Base-by-base conservation (phyloP, 371 early-diverging fungal genomes). In the Entomophthora muscae region DNA sequence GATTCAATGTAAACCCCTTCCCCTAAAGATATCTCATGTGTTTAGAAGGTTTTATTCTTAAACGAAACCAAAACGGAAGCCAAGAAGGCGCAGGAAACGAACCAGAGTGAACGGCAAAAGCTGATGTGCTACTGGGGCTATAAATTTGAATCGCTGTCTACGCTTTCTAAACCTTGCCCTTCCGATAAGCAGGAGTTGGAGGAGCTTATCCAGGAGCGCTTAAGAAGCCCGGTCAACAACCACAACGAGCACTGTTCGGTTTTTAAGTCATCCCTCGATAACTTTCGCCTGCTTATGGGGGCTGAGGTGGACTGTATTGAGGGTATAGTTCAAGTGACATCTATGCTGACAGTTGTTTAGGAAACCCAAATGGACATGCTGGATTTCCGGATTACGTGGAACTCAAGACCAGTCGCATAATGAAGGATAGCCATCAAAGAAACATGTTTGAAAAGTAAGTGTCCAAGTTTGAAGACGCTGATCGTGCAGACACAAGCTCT, bases 291-390 rank as follows among this genome's bases (percentile, higher is more conserved):
- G 2, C 72, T 94, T 10, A 81, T 93, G 75, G 96, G 92, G 0
- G 96, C 90, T 1, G 96, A 95, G 65, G 90, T 94, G 3, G 95
- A 94, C 69, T 95, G 94, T 69, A 75, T 83, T 17, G 66, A 71
- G 66, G 76, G 82, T 70, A 75, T 66, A 27, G 3, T 55, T 55
- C 5, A 24, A 10, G 24, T 51, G 13, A 61, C 7, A 10, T 32
- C 0, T 27, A 13, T 21, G 53, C 2, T 23, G 1, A 29, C 1
- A n/a, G n/a, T n/a, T 32, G 32, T 64, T 64, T 2, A 59, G n/a
- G 10, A 22, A 21, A 10, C 17, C n/a, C 55, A 1, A 21, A 27
- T 51, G 24, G 17, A 51, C 23, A 59, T 61, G 23, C 56, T 28
- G 42, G 26, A 28, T 58, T 30, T 30, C 1, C 66, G 12, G 71